A percentile compares a stretch with the other conserved stretches of the same genome.
Evolutionary conservation across 495 filamentous ascomycete species (phyloP).

Genomic region (Viridothelium virens): DNA sequence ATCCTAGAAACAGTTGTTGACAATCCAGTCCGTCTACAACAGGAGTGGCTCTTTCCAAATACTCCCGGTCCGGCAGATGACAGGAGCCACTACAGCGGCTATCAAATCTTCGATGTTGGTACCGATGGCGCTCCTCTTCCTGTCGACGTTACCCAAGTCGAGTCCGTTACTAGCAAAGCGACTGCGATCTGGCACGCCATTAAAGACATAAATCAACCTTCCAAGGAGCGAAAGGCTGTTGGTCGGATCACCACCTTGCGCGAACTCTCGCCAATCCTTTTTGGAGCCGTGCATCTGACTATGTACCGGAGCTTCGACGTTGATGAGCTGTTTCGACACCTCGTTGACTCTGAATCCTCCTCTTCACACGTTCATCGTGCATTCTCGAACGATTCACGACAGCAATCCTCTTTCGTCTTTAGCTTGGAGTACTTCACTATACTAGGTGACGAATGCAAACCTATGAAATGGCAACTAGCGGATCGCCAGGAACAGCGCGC

Average conservation of each 20-base stretch:
- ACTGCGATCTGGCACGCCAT: conserved; percentile 40
- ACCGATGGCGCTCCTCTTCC: conserved; percentile 34
- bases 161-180: conserved; percentile 28
- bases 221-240: conserved; percentile 34
- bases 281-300: conserved; percentile 45
- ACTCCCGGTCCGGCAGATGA: conserved; percentile 28
- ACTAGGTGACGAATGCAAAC: conserved; percentile 39
- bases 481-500: conserved; percentile 32
- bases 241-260: conserved; percentile 48
- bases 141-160: conserved; percentile 27
- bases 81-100: conserved; percentile 39
- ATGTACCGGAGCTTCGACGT: conserved; percentile 45
- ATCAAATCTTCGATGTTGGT: conserved; percentile 46
- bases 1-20: conserved; percentile 35
- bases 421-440: conserved; percentile 51
- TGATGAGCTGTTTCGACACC: conserved; percentile 43
- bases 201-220: conserved; percentile 28
- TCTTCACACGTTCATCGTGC: conserved; percentile 37
- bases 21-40: conserved; percentile 32
- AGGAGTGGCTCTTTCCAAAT: conserved; percentile 31
- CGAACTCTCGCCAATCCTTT: conserved; percentile 46
- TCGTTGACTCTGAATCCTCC: conserved; percentile 35
- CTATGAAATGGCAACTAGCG: conserved; percentile 45
- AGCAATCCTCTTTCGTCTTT: conserved; percentile 45
- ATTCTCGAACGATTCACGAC: conserved; percentile 33